Evolutionary conservation across 1,284 basidiomycete species (phyloP).

Genomic region (Irpex sp.): DNA sequence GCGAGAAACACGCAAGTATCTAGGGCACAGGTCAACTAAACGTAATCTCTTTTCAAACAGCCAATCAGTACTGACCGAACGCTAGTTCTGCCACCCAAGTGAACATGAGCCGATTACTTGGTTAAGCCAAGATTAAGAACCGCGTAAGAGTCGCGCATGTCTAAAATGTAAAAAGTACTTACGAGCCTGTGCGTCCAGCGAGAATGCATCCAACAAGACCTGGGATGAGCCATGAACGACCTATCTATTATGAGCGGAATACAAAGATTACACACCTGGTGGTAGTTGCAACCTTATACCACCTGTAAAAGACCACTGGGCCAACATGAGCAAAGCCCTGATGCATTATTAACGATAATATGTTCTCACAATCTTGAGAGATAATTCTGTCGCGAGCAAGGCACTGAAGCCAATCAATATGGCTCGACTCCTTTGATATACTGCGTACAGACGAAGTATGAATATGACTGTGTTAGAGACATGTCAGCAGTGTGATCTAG

Average conservation of each 20-base stretch:
- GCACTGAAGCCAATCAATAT: no score
- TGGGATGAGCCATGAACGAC: background rate
- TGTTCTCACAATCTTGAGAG: no score
- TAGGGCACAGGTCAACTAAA: constrained; percentile 1
- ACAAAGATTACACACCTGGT: constrained; percentile 14
- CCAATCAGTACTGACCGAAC: constrained; percentile 16
- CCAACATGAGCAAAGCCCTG: background rate
- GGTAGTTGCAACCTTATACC: constrained; percentile 19
- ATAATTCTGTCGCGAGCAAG: no score
- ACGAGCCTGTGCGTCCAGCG: no score
- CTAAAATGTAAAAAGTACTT: background rate
- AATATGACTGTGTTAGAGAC: no score
- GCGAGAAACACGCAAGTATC: constrained; percentile 19
- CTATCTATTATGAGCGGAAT: background rate
- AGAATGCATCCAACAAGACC: no score
- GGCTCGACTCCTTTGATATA: no score
- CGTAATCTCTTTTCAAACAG: background rate
- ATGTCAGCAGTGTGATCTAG: no score
- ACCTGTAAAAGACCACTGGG: constrained; percentile 23
- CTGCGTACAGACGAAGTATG: no score
- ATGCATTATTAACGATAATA: background rate
- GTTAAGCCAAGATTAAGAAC: background rate
- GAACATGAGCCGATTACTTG: constrained; percentile 21
- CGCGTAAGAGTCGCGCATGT: background rate
- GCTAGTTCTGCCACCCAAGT: constrained; percentile 25